Conservation (phyloP, 148 eudicot genomes). For the Fagopyrum homotropicum region DNA sequence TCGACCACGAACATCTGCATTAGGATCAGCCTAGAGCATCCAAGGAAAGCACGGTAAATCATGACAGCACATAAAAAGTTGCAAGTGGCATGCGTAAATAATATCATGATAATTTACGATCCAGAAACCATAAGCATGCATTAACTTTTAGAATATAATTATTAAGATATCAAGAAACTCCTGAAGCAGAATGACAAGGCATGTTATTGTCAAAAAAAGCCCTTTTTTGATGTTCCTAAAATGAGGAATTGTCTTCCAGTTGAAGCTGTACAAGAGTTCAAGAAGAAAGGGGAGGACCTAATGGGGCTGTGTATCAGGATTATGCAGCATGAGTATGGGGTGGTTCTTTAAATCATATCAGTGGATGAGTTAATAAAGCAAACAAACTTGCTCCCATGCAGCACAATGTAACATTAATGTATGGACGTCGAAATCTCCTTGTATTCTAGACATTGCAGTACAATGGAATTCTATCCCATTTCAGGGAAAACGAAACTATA, state of each 20-base stretch:
- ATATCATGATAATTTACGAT: neutral
- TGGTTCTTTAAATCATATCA: neutral
- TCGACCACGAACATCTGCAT: conserved; percentile 94
- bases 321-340: neutral
- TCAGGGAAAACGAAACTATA: neutral
- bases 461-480: neutral
- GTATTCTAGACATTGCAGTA: neutral
- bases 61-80: neutral
- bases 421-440: neutral
- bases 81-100: neutral
- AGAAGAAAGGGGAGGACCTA: neutral
- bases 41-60: conserved; percentile 10
- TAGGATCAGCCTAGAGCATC: conserved; percentile 76
- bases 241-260: neutral
- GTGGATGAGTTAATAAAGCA: neutral
- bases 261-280: too few relatives aligned
- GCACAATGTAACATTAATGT: neutral
- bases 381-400: neutral
- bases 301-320: neutral
- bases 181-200: neutral
- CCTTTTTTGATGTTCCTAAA: neutral
- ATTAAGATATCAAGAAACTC: neutral
- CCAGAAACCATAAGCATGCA: neutral
- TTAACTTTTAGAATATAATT: neutral
- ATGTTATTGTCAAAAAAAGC: neutral